Evolutionary conservation across 1,139 yeast species (phyloP).

Genomic region (Kodamaea sp.): DNA sequence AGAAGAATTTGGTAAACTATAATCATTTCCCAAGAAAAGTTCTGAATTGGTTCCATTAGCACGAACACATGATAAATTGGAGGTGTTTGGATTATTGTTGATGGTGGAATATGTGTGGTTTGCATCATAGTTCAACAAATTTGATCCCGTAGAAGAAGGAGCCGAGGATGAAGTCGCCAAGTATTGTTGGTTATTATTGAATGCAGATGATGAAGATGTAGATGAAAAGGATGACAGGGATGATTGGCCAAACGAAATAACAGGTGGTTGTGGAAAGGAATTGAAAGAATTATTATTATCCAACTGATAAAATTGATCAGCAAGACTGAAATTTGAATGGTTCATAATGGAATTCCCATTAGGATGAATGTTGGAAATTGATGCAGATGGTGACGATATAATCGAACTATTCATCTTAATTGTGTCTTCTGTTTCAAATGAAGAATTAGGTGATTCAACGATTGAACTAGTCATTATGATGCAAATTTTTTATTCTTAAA

Average conservation of each 20-base stretch:
- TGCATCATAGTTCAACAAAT: slow-evolving; percentile 2
- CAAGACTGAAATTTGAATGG: slow-evolving; percentile 3
- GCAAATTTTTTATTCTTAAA: not conserved
- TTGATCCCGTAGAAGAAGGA: slow-evolving; percentile 4
- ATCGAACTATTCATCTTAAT: slow-evolving; percentile 21
- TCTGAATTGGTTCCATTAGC: slow-evolving; percentile 7
- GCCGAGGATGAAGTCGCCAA: slow-evolving; percentile 1
- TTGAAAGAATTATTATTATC: slow-evolving; percentile 13
- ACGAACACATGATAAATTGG: slow-evolving; percentile 2
- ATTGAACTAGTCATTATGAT: slow-evolving; percentile 15
- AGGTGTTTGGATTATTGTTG: not conserved
- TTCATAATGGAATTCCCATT: slow-evolving; percentile 5
- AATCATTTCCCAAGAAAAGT: slow-evolving; percentile 12
- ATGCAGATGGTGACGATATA: slow-evolving; percentile 13
- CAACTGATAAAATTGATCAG: slow-evolving; percentile 9
- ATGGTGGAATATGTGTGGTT: slow-evolving; percentile 1
- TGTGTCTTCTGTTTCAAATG: slow-evolving; percentile 26
- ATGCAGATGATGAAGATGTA: slow-evolving; percentile 9
- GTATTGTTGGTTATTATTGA: slow-evolving; percentile 6
- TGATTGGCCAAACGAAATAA: slow-evolving; percentile 10
- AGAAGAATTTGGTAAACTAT: slow-evolving; percentile 15
- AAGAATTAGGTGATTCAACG: slow-evolving; percentile 19
- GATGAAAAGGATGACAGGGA: slow-evolving; percentile 7
- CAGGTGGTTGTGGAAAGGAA: slow-evolving; percentile 26
- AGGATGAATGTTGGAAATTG: slow-evolving; percentile 9